These are phyloP conservation scores for Verticillium alfalfae DNA, from an alignment of 2,329 filamentous ascomycete species.

Conservation along the genomic window DNA sequence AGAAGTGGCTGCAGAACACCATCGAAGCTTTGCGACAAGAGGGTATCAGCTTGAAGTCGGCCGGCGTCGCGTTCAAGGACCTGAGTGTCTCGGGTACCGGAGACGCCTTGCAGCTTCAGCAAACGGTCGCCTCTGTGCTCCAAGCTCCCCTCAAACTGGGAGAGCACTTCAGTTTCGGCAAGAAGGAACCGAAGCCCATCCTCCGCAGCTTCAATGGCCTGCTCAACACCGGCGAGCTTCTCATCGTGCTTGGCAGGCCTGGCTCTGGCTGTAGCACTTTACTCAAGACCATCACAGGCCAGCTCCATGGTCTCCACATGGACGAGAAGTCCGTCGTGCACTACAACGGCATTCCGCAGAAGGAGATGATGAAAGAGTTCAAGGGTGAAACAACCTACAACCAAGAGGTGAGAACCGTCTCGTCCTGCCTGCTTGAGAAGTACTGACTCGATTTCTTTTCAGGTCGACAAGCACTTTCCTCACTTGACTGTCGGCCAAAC, in stretches of 20 bases:
- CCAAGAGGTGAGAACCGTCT: constrained; percentile 47
- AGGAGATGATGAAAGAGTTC: constrained; percentile 53
- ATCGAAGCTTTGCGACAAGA: constrained; percentile 43
- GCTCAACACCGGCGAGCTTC: constrained; percentile 58
- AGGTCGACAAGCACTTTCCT: constrained; percentile 69
- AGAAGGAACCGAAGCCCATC: constrained; percentile 50
- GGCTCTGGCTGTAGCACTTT: constrained; percentile 60
- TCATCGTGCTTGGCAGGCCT: constrained; percentile 64
- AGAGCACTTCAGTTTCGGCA: constrained; percentile 45
- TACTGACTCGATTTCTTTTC: background rate
- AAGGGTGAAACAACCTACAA: constrained; percentile 68
- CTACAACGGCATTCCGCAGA: constrained; percentile 55
- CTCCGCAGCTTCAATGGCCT: constrained; percentile 60
- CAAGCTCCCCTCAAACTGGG: constrained; percentile 51
- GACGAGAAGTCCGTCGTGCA: constrained; percentile 46
- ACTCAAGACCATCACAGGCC: constrained; percentile 55
- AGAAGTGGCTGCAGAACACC: constrained; percentile 34
- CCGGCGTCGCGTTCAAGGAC: constrained; percentile 60
- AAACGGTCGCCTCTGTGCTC: constrained; percentile 57
- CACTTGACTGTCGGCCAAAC: constrained; percentile 73
- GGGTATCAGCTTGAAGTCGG: constrained; percentile 44
- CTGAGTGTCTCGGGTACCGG: constrained; percentile 64
- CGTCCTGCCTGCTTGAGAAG: background rate
- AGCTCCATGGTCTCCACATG: constrained; percentile 52
- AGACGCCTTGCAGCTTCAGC: constrained; percentile 61